Evolutionary conservation across 257 asterid genomes (phyloP).

Genomic region (Solanum phureja): DNA sequence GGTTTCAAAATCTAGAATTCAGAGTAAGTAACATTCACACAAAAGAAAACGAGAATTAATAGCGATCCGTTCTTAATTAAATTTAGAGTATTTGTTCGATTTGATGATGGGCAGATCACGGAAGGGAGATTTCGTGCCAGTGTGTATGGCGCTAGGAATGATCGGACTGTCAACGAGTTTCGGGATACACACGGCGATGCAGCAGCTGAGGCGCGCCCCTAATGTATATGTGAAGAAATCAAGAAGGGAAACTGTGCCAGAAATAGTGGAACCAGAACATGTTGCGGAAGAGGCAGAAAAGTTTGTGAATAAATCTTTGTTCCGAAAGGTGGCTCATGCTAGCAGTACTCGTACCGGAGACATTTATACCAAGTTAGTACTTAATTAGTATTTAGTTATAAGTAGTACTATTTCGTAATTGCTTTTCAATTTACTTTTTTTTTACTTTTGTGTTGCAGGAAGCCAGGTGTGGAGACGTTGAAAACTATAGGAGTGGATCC

Average conservation of each 20-base stretch:
- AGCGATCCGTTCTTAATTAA: too few species aligned
- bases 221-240: constrained; percentile 50
- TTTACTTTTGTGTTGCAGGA: constrained; percentile 17
- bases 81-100: background rate
- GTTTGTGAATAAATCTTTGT: constrained; percentile 44
- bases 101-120: constrained; percentile 16
- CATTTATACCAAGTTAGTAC: constrained; percentile 23
- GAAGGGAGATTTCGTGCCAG: constrained; percentile 40
- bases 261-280: constrained; percentile 54
- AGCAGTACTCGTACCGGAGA: constrained; percentile 20
- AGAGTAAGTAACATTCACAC: too few species aligned
- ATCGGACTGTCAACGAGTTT: constrained; percentile 23
- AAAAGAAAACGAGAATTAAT: too few species aligned
- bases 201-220: constrained; percentile 45
- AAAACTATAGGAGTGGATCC: constrained; percentile 51
- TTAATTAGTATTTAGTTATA: background rate
- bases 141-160: constrained; percentile 47
- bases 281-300: constrained; percentile 35
- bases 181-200: constrained; percentile 38
- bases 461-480: constrained; percentile 24
- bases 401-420: too few species aligned
- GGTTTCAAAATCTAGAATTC: too few species aligned
- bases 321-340: constrained; percentile 52
- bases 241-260: constrained; percentile 53
- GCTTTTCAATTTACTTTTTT: too few species aligned